Percentiles rank a stretch among this genome's conserved stretches.
phyloP scores from a whole-genome alignment of 768 basidiomycete species.

The Suillus paluster region DNA sequence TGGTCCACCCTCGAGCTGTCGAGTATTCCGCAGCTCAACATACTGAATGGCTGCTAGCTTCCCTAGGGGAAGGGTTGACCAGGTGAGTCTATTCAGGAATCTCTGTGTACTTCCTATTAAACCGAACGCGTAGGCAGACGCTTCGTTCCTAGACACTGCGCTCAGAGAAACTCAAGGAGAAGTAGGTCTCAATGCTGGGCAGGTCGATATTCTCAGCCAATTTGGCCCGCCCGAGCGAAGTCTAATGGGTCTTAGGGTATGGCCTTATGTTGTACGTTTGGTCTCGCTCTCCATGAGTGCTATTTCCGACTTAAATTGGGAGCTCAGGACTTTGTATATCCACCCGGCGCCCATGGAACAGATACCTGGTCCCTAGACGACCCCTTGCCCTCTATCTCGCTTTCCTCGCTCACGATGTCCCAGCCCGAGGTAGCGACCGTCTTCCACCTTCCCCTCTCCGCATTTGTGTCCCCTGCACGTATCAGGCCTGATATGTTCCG shows the following conservation, averaged over 20 bases:
- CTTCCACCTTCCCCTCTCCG: conserved; percentile 57
- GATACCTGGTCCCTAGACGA: too few relatives aligned
- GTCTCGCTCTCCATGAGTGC: conserved; percentile 63
- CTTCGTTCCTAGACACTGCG: conserved; percentile 58
- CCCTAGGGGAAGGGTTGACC: too few relatives aligned
- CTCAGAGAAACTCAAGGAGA: conserved; percentile 79
- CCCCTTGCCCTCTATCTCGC: too few relatives aligned
- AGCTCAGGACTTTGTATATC: too few relatives aligned
- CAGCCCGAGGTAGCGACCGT: conserved; percentile 66
- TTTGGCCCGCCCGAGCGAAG: conserved; percentile 67
- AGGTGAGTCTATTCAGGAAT: conserved; percentile 22
- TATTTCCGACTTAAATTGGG: conserved; percentile 20
- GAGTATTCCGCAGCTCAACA: too few relatives aligned
- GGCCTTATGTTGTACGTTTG: conserved; percentile 76
- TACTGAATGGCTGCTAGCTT: too few relatives aligned
- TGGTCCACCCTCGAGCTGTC: too few relatives aligned
- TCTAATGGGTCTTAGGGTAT: conserved; percentile 64
- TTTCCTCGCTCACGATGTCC: conserved; percentile 48
- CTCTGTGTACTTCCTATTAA: too few relatives aligned
- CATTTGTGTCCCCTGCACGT: conserved; percentile 50
- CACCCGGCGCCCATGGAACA: too few relatives aligned
- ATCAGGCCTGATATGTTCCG: too few relatives aligned
- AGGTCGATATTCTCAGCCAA: conserved; percentile 68
- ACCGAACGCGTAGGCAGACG: conserved; percentile 45
- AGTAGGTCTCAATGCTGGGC: conserved; percentile 58